Percentiles rank a stretch among this genome's conserved stretches.
These are phyloP conservation scores for Pseudogymnoascus verrucosus DNA, from an alignment of 2,329 filamentous ascomycete genomes.

Conservation along the genomic window DNA sequence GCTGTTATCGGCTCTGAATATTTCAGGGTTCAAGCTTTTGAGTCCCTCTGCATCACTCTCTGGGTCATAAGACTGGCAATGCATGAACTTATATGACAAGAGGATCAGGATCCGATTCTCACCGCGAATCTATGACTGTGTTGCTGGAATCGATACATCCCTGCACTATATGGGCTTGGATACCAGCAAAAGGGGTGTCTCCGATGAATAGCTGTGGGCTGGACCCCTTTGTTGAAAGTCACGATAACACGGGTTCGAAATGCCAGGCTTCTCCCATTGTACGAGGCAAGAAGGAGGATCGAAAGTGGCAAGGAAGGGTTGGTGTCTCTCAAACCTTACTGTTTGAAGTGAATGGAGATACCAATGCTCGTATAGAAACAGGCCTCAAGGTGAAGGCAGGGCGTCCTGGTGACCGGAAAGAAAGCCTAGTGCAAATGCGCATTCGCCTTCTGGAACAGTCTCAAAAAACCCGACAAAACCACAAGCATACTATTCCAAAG, in stretches of 20 bases:
- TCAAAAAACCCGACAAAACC: background rate
- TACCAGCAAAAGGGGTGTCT: background rate
- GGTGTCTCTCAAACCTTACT: background rate
- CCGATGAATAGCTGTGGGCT: background rate
- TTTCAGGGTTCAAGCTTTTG: background rate
- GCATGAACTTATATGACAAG: background rate
- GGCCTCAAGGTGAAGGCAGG: background rate
- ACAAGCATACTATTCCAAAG: background rate
- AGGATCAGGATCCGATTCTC: background rate
- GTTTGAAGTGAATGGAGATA: background rate
- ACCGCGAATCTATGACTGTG: background rate
- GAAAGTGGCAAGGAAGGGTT: background rate
- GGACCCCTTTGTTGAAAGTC: background rate
- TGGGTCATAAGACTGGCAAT: background rate
- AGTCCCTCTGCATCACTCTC: background rate
- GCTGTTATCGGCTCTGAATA: background rate
- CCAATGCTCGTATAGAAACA: background rate
- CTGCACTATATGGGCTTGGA: too few species aligned
- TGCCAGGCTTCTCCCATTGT: background rate
- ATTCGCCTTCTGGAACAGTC: background rate
- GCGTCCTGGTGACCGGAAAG: background rate
- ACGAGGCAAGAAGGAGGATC: background rate
- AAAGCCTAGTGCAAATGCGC: background rate
- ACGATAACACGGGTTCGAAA: background rate
- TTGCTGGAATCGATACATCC: too few species aligned